Evolutionary conservation across 2,329 filamentous ascomycete genomes (phyloP).

Genomic region (Apiospora arundinis): DNA sequence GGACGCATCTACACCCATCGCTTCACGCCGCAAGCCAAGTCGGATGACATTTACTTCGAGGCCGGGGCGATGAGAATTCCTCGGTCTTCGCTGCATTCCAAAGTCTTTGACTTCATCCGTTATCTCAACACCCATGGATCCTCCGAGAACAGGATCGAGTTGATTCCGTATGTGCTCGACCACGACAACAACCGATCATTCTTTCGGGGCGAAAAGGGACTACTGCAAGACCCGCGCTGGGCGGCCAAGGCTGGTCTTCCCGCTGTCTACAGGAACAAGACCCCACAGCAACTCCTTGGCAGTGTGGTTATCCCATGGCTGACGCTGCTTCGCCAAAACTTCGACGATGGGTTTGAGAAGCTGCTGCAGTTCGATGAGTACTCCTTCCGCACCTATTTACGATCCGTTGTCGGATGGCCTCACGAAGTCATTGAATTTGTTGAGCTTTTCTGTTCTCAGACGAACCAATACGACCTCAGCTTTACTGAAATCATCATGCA

Average conservation of each 20-base stretch:
- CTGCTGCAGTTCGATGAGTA: slow-evolving; percentile 27
- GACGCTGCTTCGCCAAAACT: slow-evolving; percentile 24
- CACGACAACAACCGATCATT: slow-evolving; percentile 24
- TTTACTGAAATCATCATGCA: too few relatives aligned
- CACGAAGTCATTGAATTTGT: slow-evolving; percentile 18
- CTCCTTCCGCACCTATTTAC: slow-evolving; percentile 25
- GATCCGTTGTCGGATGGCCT: slow-evolving; percentile 21
- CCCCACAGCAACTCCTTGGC: slow-evolving; percentile 23
- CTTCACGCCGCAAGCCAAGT: slow-evolving; percentile 19
- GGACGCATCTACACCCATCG: slow-evolving; percentile 26
- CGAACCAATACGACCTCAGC: too few relatives aligned
- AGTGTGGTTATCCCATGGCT: slow-evolving; percentile 24
- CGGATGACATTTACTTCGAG: slow-evolving; percentile 26
- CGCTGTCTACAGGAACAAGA: slow-evolving; percentile 21
- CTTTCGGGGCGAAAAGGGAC: not conserved
- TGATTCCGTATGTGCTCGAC: slow-evolving; percentile 27
- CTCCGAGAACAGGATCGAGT: slow-evolving; percentile 23
- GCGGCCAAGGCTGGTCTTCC: slow-evolving; percentile 18
- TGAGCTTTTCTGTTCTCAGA: too few relatives aligned
- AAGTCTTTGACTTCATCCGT: slow-evolving; percentile 26
- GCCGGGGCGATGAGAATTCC: slow-evolving; percentile 25
- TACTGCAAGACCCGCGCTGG: not conserved
- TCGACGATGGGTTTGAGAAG: slow-evolving; percentile 24
- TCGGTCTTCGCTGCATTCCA: slow-evolving; percentile 18
- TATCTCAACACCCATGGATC: slow-evolving; percentile 24